Percentiles rank a stretch among this genome's conserved stretches.
phyloP scores from a whole-genome alignment of 2,329 filamentous ascomycete species.

The Pseudogymnoascus sp. region DNA sequence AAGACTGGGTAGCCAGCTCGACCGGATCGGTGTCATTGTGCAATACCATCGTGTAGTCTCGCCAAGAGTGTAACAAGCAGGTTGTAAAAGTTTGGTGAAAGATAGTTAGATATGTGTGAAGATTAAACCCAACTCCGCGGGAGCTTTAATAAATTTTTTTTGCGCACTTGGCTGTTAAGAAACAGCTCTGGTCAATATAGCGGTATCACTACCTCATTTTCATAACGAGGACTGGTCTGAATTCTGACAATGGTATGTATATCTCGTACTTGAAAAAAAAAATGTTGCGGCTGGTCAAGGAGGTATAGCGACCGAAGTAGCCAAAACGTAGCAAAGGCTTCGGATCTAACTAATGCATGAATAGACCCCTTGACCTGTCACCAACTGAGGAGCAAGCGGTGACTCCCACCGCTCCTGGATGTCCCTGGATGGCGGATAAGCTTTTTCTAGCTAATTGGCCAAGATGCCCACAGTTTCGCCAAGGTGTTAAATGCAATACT shows the following conservation, averaged over 20 bases:
- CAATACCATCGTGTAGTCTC: not conserved
- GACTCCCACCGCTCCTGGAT: not conserved
- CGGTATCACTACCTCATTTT: not conserved
- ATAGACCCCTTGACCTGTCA: not conserved
- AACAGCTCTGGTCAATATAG: not conserved
- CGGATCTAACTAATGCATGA: not conserved
- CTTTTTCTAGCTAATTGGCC: not conserved
- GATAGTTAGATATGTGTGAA: not conserved
- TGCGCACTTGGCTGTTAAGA: not conserved
- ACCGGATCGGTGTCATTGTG: not conserved
- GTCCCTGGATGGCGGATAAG: not conserved
- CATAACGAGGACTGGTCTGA: not conserved
- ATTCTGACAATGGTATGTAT: not conserved
- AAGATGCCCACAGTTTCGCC: not conserved
- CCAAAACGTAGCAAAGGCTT: not conserved
- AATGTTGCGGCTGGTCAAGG: not conserved
- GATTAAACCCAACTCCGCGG: not conserved
- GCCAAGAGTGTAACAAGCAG: not conserved
- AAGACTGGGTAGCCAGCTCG: slow-evolving; percentile 16
- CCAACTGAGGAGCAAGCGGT: not conserved
- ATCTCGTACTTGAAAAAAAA: not conserved
- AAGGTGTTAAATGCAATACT: not conserved
- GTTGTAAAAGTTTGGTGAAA: not conserved
- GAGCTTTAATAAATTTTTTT: not conserved
- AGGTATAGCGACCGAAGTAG: not conserved